Evolutionary conservation across 352 stramenopile species (phyloP).

Genomic region (Phytopythium boreale): DNA sequence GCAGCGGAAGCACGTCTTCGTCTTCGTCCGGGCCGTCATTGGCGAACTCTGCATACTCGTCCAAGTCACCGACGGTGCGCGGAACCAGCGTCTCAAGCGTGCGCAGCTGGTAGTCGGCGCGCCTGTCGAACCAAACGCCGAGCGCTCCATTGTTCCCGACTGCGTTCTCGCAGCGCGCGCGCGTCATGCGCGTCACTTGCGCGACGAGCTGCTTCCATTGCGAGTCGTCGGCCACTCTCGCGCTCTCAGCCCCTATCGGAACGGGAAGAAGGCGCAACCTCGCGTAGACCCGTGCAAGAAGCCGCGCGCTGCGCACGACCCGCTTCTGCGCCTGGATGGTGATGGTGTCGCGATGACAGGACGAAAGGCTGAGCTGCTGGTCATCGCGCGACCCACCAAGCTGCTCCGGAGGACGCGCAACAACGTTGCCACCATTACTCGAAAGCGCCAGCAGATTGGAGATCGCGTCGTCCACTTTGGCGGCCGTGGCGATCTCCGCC

Average conservation of each 20-base stretch:
- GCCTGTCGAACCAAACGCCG: constrained; percentile 34
- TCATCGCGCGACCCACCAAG: neutral
- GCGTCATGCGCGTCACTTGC: constrained; percentile 17
- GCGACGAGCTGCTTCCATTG: neutral
- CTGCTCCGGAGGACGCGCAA: neutral
- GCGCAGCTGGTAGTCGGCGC: constrained; percentile 17
- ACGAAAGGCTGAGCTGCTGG: neutral
- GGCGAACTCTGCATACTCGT: neutral
- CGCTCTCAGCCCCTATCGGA: neutral
- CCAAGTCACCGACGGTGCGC: neutral
- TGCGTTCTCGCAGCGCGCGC: constrained; percentile 21
- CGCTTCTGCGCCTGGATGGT: neutral
- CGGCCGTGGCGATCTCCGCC: neutral
- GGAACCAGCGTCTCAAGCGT: constrained; percentile 27
- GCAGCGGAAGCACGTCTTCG: neutral
- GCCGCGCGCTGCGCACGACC: neutral
- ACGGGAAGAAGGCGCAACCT: constrained; percentile 12
- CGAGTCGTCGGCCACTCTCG: constrained; percentile 7
- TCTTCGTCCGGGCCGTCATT: neutral
- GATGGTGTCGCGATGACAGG: neutral
- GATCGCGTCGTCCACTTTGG: neutral
- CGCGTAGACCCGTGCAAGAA: constrained; percentile 8
- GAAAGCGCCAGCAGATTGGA: neutral
- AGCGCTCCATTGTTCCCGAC: constrained; percentile 6
- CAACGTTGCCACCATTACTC: neutral